Evolutionary conservation across 2,329 filamentous ascomycete genomes (phyloP).

Genomic region (Boeremia exigua): DNA sequence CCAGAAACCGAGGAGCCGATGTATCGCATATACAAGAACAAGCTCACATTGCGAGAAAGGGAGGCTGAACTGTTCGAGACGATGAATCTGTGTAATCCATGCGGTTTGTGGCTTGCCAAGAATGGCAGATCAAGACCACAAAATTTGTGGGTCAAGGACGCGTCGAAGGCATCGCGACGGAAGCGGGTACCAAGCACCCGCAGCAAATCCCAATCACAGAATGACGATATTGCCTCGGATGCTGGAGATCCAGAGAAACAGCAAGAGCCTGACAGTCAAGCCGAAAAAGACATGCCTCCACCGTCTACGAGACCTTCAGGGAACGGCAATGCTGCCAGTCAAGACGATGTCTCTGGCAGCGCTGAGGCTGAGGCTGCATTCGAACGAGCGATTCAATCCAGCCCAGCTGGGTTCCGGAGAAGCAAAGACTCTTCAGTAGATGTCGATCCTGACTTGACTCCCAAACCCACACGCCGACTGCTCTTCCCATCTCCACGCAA

Average conservation of each 20-base stretch:
- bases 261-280: slow-evolving; percentile 12
- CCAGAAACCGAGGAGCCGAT: slow-evolving; percentile 66
- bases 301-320: slow-evolving; percentile 4
- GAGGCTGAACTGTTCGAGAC: slow-evolving; percentile 66
- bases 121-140: slow-evolving; percentile 82
- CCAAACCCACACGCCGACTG: slow-evolving; percentile 70
- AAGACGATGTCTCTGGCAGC: slow-evolving; percentile 1
- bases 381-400: slow-evolving; percentile 65
- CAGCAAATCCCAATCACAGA: slow-evolving; percentile 53
- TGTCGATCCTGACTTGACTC: slow-evolving; percentile 58
- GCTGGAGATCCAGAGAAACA: slow-evolving; percentile 23
- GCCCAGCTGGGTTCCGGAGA: slow-evolving; percentile 61
- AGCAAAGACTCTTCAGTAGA: slow-evolving; percentile 57
- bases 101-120: slow-evolving; percentile 93
- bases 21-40: slow-evolving; percentile 82
- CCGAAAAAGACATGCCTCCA: slow-evolving; percentile 22
- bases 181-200: slow-evolving; percentile 41
- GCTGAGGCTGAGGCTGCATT: slow-evolving; percentile 49
- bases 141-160: slow-evolving; percentile 75
- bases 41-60: slow-evolving; percentile 69
- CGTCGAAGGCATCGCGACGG: slow-evolving; percentile 38
- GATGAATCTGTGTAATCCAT: slow-evolving; percentile 89
- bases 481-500: slow-evolving; percentile 80
- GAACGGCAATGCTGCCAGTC: neutral
- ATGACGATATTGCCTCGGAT: slow-evolving; percentile 52